Evolutionary conservation across 768 basidiomycete species (phyloP).

Genomic region (Tylopilus subfusipes): DNA sequence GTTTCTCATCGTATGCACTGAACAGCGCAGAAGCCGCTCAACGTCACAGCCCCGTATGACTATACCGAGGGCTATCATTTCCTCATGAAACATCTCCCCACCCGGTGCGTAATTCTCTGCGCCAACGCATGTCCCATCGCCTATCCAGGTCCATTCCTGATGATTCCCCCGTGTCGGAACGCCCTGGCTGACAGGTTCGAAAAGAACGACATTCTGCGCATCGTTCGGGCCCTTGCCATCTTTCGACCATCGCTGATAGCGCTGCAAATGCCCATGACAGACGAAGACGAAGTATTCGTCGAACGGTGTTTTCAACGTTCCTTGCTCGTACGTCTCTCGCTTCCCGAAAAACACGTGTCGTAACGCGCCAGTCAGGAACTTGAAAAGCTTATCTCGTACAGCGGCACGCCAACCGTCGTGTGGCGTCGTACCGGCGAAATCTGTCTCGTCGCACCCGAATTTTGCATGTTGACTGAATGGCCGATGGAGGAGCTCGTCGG

Average conservation of each 20-base stretch:
- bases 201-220: slow-evolving; percentile 91
- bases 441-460: slow-evolving; percentile 94
- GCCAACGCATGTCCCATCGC: slow-evolving; percentile 37
- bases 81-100: slow-evolving; percentile 89
- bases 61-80: slow-evolving; percentile 97
- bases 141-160: slow-evolving; percentile 36
- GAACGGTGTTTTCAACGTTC: slow-evolving; percentile 95
- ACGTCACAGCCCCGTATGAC: slow-evolving; percentile 74
- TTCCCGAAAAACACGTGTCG: neutral
- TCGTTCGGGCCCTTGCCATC: slow-evolving; percentile 91
- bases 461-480: slow-evolving; percentile 93
- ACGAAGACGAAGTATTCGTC: slow-evolving; percentile 95
- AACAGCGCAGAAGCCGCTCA: slow-evolving; percentile 62
- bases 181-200: slow-evolving; percentile 66
- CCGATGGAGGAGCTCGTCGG: slow-evolving; percentile 75
- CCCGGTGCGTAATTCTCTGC: slow-evolving; percentile 57
- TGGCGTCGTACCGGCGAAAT: slow-evolving; percentile 99
- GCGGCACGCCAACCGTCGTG: slow-evolving; percentile 94
- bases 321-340: slow-evolving; percentile 57
- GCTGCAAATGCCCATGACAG: slow-evolving; percentile 93
- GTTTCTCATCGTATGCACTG: slow-evolving; percentile 35
- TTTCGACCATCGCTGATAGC: slow-evolving; percentile 97
- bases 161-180: slow-evolving; percentile 34
- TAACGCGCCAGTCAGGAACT: slow-evolving; percentile 62
- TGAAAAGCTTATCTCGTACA: slow-evolving; percentile 95